Evolutionary conservation across 768 basidiomycete genomes (phyloP).

Genomic region (Podaxis sp.): DNA sequence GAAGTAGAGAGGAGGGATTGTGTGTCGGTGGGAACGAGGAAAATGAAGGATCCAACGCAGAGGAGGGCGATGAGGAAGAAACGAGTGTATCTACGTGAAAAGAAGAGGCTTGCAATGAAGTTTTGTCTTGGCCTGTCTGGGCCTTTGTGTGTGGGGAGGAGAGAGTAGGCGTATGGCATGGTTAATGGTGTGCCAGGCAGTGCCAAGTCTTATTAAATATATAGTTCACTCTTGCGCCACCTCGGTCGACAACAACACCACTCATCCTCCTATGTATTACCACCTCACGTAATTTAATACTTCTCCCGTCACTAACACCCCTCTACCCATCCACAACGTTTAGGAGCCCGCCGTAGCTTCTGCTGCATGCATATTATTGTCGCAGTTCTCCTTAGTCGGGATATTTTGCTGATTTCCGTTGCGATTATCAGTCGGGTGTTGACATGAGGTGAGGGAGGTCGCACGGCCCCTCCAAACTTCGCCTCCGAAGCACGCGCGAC

Average conservation of each 20-base stretch:
- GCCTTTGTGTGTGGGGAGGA: slow-evolving; percentile 4
- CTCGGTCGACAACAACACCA: neutral
- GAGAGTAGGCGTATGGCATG: slow-evolving; percentile 1
- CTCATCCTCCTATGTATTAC: neutral
- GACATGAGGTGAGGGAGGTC: neutral
- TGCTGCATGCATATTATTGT: neutral
- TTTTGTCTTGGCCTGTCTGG: neutral
- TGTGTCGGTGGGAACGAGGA: neutral
- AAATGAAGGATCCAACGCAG: neutral
- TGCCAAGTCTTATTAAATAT: neutral
- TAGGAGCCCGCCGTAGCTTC: too few relatives aligned
- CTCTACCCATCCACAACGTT: too few relatives aligned
- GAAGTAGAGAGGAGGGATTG: neutral
- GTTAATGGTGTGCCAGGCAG: neutral
- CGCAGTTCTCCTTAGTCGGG: neutral
- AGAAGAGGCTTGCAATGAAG: neutral
- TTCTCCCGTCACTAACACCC: neutral
- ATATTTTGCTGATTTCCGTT: neutral
- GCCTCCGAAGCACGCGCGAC: neutral
- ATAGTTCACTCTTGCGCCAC: neutral
- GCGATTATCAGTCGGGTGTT: neutral
- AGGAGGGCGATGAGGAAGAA: neutral
- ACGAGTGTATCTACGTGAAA: slow-evolving; percentile 5
- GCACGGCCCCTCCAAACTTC: neutral
- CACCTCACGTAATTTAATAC: neutral